Conservation (phyloP, 169 alveolate genomes). For the Eimeria acervulina region DNA sequence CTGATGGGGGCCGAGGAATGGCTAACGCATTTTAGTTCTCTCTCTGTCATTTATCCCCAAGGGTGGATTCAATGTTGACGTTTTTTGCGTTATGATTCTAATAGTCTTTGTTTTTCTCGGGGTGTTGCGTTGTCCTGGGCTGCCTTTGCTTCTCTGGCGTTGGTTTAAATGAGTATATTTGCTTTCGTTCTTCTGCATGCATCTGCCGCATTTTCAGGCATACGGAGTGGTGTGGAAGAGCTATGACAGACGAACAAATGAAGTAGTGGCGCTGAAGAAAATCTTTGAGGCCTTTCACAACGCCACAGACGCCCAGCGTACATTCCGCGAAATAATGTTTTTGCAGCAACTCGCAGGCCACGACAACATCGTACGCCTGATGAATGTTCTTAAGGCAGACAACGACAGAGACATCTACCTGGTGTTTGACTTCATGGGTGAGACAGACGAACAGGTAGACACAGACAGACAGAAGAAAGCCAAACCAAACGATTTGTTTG, state of each 20-base stretch:
- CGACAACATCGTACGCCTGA: slow-evolving; percentile 96
- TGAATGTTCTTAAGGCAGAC: slow-evolving; percentile 97
- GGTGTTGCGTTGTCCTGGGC: not conserved
- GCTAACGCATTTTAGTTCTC: not conserved
- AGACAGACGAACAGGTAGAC: not conserved
- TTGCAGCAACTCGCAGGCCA: slow-evolving; percentile 96
- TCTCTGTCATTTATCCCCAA: too few species aligned
- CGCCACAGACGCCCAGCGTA: slow-evolving; percentile 99
- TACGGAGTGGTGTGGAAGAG: slow-evolving; percentile 99
- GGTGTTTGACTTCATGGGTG: slow-evolving; percentile 97
- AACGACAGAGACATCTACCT: slow-evolving; percentile 98
- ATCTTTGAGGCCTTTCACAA: slow-evolving; percentile 99
- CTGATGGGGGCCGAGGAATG: not conserved
- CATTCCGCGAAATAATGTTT: slow-evolving; percentile 99
- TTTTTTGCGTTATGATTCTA: not conserved
- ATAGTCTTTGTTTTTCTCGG: not conserved
- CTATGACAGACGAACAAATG: slow-evolving; percentile 96
- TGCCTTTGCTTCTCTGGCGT: too few species aligned
- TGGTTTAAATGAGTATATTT: too few species aligned
- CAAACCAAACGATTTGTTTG: too few species aligned
- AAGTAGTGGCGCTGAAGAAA: slow-evolving; percentile 99
- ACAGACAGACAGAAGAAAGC: too few species aligned
- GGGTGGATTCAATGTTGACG: not conserved
- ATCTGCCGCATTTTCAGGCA: slow-evolving; percentile 88
- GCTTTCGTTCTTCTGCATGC: not conserved